phyloP scores from a whole-genome alignment of 805 yeast genomes.

The Metschnikowia drakensbergensis region DNA sequence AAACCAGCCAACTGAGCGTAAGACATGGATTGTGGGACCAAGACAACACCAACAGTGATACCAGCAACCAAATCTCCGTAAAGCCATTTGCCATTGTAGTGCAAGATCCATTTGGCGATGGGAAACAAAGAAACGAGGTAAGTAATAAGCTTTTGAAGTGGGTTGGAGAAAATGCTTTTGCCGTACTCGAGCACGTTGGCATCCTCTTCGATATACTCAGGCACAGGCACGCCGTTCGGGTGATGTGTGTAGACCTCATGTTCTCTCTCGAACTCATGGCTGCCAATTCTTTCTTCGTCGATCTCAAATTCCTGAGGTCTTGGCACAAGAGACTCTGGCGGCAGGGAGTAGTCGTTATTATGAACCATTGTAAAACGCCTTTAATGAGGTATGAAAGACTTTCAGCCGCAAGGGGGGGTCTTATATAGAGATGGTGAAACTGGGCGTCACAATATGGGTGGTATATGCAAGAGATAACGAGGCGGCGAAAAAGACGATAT shows the following conservation, averaged over 20 bases:
- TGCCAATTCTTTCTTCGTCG: slow-evolving; percentile 11
- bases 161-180: slow-evolving; percentile 30
- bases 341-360: neutral
- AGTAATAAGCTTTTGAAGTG: slow-evolving; percentile 33
- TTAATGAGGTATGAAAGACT: neutral
- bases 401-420: neutral
- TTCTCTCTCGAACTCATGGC: slow-evolving; percentile 20
- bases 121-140: slow-evolving; percentile 74
- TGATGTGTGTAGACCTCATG: slow-evolving; percentile 9
- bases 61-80: slow-evolving; percentile 86
- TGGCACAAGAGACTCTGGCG: slow-evolving; percentile 13
- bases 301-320: slow-evolving; percentile 17
- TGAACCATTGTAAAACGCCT: neutral
- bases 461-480: neutral
- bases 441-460: neutral
- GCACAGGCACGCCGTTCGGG: slow-evolving; percentile 24
- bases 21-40: slow-evolving; percentile 95
- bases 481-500: neutral
- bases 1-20: slow-evolving; percentile 85
- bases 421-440: neutral
- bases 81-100: slow-evolving; percentile 78
- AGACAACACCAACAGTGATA: slow-evolving; percentile 85
- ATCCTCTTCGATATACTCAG: slow-evolving; percentile 34
- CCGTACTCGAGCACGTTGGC: slow-evolving; percentile 35
- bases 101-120: slow-evolving; percentile 75